These are phyloP conservation scores for Zea mays DNA, from an alignment of 176 grass and related monocot species.

Conservation along the genomic window DNA sequence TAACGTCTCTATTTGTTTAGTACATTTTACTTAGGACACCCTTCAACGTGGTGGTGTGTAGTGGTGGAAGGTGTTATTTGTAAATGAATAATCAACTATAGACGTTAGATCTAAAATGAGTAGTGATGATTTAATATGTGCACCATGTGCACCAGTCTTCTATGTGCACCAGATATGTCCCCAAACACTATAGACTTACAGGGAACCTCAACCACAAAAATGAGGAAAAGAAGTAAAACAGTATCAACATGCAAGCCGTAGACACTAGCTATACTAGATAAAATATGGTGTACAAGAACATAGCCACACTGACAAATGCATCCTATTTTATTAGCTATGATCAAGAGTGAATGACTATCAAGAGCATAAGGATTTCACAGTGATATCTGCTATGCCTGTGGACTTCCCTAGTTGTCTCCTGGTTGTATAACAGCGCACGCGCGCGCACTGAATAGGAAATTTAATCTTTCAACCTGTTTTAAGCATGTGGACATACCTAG, in stretches of 20 bases:
- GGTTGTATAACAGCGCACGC: background rate
- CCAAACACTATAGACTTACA: background rate
- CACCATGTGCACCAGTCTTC: no score
- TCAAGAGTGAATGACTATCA: background rate
- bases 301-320: background rate
- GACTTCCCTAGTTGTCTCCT: background rate
- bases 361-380: background rate
- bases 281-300: background rate
- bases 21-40: no score
- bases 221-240: conserved; percentile 9
- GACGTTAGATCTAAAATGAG: no score
- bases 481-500: conserved; percentile 57
- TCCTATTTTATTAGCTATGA: conserved; percentile 17
- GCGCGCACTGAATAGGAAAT: background rate
- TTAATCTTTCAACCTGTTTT: background rate
- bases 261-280: background rate
- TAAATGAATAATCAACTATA: no score
- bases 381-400: conserved; percentile 2
- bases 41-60: no score
- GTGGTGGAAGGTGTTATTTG: no score
- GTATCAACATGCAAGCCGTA: background rate
- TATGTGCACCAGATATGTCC: no score
- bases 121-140: no score
- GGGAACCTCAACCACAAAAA: background rate
- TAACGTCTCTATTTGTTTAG: no score